phyloP scores from a whole-genome alignment of 176 grass and related monocot genomes.

The Cenchrus fungigraminus region DNA sequence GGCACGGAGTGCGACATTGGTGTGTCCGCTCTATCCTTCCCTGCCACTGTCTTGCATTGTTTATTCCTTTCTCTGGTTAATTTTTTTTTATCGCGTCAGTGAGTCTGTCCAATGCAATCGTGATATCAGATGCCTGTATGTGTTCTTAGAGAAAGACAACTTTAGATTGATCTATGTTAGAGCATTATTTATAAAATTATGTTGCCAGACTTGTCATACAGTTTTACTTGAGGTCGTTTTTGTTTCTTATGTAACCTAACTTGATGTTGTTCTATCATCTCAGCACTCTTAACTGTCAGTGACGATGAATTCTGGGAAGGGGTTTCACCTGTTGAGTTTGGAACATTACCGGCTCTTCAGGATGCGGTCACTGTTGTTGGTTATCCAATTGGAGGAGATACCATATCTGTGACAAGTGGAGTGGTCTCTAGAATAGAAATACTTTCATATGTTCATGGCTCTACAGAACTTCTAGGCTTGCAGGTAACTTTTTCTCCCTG shows the following conservation, averaged over 20 bases:
- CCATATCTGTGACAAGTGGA: conserved; percentile 96
- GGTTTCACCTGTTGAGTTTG: conserved; percentile 82
- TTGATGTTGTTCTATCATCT: conserved; percentile 25
- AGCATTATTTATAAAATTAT: neutral
- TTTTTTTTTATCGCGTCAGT: neutral
- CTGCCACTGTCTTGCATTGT: neutral
- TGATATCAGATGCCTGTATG: neutral
- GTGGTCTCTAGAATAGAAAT: conserved; percentile 99
- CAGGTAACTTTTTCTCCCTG: conserved; percentile 55
- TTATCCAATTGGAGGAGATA: conserved; percentile 98
- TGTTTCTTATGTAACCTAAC: neutral
- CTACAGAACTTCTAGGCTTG: conserved; percentile 92
- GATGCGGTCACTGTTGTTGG: conserved; percentile 97
- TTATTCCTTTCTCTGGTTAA: neutral
- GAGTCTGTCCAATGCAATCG: neutral
- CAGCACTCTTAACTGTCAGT: conserved; percentile 81
- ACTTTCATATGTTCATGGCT: conserved; percentile 96
- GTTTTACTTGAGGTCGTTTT: neutral
- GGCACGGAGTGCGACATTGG: conserved; percentile 96
- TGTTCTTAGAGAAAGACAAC: neutral
- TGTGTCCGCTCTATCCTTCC: conserved; percentile 28
- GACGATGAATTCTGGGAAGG: conserved; percentile 98
- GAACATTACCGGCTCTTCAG: conserved; percentile 81
- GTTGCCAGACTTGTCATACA: neutral
- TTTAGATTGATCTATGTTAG: neutral